Evolutionary conservation across 1,284 basidiomycete species (phyloP).

Genomic region (Phellopilus nigrolimitatus): DNA sequence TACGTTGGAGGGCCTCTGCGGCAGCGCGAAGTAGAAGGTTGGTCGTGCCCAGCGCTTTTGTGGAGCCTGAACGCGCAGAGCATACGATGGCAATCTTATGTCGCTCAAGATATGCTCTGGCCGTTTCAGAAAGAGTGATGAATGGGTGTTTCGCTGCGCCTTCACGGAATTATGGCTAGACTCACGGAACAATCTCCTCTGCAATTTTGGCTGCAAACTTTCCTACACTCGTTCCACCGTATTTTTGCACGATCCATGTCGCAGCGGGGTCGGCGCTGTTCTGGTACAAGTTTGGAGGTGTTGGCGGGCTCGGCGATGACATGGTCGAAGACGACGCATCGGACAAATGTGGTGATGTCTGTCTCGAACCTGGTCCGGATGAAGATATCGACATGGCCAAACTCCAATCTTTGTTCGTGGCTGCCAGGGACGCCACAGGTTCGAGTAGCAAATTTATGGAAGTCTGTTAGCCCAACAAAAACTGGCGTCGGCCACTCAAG

Average conservation of each 20-base stretch:
- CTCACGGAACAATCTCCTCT: slow-evolving; percentile 80
- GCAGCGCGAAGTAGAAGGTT: slow-evolving; percentile 90
- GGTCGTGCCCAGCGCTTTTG: slow-evolving; percentile 93
- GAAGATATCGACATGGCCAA: neutral
- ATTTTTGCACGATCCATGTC: slow-evolving; percentile 93
- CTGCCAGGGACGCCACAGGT: too few species aligned
- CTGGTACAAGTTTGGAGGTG: slow-evolving; percentile 66
- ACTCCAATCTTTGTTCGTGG: too few species aligned
- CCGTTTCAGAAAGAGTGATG: slow-evolving; percentile 16
- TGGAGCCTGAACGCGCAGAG: slow-evolving; percentile 92
- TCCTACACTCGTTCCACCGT: slow-evolving; percentile 94
- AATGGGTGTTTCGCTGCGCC: neutral
- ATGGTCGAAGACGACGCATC: slow-evolving; percentile 28
- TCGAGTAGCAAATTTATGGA: too few species aligned
- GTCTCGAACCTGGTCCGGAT: slow-evolving; percentile 1
- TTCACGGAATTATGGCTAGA: slow-evolving; percentile 22
- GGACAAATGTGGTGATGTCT: slow-evolving; percentile 28
- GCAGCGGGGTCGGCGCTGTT: slow-evolving; percentile 62
- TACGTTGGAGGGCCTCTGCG: slow-evolving; percentile 63
- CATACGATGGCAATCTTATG: slow-evolving; percentile 92
- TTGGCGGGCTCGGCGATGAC: slow-evolving; percentile 28
- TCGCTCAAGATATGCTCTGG: slow-evolving; percentile 76
- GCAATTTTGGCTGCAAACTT: slow-evolving; percentile 87
- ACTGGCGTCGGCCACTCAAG: neutral
- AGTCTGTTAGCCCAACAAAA: neutral